A percentile compares a stretch with the other conserved stretches of the same genome.
Conservation (phyloP, 2,329 filamentous ascomycete genomes). For the Botrytis elliptica region DNA sequence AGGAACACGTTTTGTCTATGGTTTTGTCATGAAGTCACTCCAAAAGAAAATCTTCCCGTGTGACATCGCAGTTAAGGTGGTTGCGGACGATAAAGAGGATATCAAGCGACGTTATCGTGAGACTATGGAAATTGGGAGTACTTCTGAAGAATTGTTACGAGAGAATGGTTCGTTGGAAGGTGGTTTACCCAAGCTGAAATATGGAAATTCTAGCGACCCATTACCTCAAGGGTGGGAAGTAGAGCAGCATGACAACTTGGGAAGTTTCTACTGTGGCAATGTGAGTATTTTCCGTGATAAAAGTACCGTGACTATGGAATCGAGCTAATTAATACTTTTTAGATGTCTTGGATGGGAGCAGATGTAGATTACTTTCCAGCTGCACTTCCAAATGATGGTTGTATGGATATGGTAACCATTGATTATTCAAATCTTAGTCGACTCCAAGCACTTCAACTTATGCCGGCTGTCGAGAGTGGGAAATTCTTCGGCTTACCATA, state of each 20-base stretch:
- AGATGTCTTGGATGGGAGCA: slow-evolving; percentile 85
- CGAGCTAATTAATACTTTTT: neutral
- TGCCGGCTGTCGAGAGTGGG: slow-evolving; percentile 68
- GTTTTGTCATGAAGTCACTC: slow-evolving; percentile 71
- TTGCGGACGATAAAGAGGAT: slow-evolving; percentile 67
- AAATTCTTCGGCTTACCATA: slow-evolving; percentile 74
- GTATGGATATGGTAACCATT: slow-evolving; percentile 77
- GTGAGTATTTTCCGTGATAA: slow-evolving; percentile 45
- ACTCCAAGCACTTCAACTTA: slow-evolving; percentile 61
- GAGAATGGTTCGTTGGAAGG: slow-evolving; percentile 26
- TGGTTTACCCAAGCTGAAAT: slow-evolving; percentile 69
- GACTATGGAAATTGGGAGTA: slow-evolving; percentile 36
- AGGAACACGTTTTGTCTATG: slow-evolving; percentile 74
- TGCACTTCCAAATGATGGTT: slow-evolving; percentile 74
- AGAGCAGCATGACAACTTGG: slow-evolving; percentile 69
- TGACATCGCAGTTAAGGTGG: slow-evolving; percentile 79
- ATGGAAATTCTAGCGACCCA: slow-evolving; percentile 72
- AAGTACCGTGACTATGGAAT: neutral
- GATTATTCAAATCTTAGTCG: slow-evolving; percentile 66
- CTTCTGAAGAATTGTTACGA: neutral
- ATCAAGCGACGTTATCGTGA: slow-evolving; percentile 70
- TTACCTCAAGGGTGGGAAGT: slow-evolving; percentile 74
- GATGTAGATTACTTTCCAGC: slow-evolving; percentile 84
- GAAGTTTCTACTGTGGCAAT: slow-evolving; percentile 90
- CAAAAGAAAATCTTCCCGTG: slow-evolving; percentile 79